Evolutionary conservation across 306 rosid genomes (phyloP).

Genomic region (Pachyrhizus erosus): DNA sequence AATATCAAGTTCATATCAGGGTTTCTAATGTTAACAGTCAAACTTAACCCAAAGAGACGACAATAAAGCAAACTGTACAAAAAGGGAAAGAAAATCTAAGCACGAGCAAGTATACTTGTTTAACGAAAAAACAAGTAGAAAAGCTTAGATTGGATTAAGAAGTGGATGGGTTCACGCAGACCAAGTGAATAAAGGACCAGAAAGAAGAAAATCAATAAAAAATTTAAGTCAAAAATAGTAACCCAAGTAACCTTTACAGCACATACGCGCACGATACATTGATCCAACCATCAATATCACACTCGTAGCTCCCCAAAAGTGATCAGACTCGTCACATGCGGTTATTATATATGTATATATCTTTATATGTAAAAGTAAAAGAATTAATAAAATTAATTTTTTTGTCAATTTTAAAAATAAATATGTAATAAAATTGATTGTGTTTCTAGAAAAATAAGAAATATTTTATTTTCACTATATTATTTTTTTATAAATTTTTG

Average conservation of each 20-base stretch:
- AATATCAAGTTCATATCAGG: too few species aligned
- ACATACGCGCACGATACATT: not conserved
- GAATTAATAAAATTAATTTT: too few species aligned
- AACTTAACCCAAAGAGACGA: conserved; percentile 4
- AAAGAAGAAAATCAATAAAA: conserved; percentile 10
- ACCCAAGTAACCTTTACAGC: conserved; percentile 34
- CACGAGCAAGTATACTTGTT: not conserved
- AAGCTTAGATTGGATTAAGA: conserved; percentile 13
- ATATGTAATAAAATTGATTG: too few species aligned
- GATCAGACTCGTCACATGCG: conserved; percentile 42
- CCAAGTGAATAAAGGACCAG: conserved; percentile 29
- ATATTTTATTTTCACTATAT: too few species aligned
- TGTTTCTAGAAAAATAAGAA: too few species aligned
- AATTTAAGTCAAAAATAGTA: not conserved
- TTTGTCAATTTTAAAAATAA: too few species aligned
- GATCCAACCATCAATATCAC: conserved; percentile 27
- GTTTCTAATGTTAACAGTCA: too few species aligned
- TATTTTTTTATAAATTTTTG: too few species aligned
- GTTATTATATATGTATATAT: not conserved
- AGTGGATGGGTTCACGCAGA: conserved; percentile 42
- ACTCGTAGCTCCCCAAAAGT: conserved; percentile 30
- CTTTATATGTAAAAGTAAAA: too few species aligned
- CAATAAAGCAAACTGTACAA: conserved; percentile 8
- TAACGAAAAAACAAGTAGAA: not conserved
- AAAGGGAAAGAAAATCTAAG: conserved; percentile 43